Percentiles rank a stretch among this genome's conserved stretches.
These are phyloP conservation scores for Emericellopsis terricola DNA, from an alignment of 495 filamentous ascomycete genomes.

Conservation along the genomic window DNA sequence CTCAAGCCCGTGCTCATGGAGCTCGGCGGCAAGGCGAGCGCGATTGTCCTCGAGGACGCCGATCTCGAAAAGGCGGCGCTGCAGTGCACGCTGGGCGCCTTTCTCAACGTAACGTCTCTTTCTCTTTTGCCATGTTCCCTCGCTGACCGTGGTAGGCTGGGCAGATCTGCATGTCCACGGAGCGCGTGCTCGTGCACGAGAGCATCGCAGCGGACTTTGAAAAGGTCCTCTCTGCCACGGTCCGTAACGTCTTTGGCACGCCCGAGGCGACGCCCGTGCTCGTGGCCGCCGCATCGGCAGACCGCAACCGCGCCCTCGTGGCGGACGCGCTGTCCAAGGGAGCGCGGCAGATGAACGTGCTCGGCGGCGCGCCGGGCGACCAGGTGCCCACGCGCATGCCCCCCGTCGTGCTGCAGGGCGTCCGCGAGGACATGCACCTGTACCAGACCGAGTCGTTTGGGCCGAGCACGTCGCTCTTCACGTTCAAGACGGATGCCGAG, in stretches of 20 bases:
- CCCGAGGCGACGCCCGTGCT: neutral
- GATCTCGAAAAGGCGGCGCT: constrained; percentile 10
- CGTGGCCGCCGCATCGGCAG: neutral
- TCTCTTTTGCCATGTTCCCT: too few relatives aligned
- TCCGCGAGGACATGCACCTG: constrained; percentile 41
- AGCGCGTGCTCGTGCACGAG: constrained; percentile 9
- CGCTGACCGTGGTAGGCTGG: too few relatives aligned
- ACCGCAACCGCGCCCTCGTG: neutral
- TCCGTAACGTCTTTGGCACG: constrained; percentile 1
- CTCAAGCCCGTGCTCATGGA: constrained; percentile 33
- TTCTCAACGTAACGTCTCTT: too few relatives aligned
- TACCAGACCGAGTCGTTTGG: constrained; percentile 18
- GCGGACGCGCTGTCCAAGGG: neutral
- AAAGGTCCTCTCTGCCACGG: constrained; percentile 2
- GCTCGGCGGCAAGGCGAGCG: constrained; percentile 11
- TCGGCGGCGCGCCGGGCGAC: neutral
- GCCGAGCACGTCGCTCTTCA: constrained; percentile 44
- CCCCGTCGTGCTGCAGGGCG: constrained; percentile 35
- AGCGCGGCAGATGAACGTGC: neutral
- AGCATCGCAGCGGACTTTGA: constrained; percentile 7
- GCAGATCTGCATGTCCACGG: constrained; percentile 16
- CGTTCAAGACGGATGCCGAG: constrained; percentile 39
- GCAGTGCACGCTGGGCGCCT: constrained; percentile 6
- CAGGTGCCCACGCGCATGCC: neutral
- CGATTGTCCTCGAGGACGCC: constrained; percentile 11